These are phyloP conservation scores for Fusarium sublunatum DNA, from an alignment of 2,329 filamentous ascomycete species.

Conservation along the genomic window DNA sequence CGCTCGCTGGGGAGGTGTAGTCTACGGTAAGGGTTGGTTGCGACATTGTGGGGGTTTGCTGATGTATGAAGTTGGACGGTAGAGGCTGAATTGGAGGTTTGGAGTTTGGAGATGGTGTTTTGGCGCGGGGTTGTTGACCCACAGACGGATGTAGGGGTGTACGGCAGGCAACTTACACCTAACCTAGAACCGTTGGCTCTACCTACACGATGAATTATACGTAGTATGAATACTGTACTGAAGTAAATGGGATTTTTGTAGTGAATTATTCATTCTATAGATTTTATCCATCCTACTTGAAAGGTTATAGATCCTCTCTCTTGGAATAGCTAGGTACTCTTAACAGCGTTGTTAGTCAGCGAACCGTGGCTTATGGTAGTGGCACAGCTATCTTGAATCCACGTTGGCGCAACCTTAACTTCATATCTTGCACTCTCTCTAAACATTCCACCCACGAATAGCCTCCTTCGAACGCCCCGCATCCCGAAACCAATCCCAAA, in stretches of 20 bases:
- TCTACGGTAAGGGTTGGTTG: slow-evolving; percentile 52
- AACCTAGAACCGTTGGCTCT: too few species aligned
- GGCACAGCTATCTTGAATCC: neutral
- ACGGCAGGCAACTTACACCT: neutral
- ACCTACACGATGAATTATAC: too few species aligned
- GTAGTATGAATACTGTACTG: too few species aligned
- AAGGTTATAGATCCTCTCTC: neutral
- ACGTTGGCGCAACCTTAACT: slow-evolving; percentile 20
- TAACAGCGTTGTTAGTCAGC: slow-evolving; percentile 17
- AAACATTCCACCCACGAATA: neutral
- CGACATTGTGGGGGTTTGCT: slow-evolving; percentile 23
- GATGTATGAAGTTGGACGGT: neutral
- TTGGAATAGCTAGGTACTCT: neutral
- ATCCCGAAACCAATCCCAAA: slow-evolving; percentile 10
- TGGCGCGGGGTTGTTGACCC: slow-evolving; percentile 41
- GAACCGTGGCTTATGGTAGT: slow-evolving; percentile 7
- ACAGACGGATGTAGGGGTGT: slow-evolving; percentile 9
- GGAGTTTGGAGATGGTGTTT: slow-evolving; percentile 15
- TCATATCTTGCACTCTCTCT: neutral
- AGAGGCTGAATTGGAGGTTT: slow-evolving; percentile 2
- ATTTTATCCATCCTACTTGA: neutral
- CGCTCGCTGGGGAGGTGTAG: slow-evolving; percentile 65
- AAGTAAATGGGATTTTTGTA: too few species aligned
- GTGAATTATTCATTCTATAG: too few species aligned
- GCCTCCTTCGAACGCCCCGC: neutral